Evolutionary conservation across 2,329 filamentous ascomycete species (phyloP).

Genomic region (Leptographium lundbergii): DNA sequence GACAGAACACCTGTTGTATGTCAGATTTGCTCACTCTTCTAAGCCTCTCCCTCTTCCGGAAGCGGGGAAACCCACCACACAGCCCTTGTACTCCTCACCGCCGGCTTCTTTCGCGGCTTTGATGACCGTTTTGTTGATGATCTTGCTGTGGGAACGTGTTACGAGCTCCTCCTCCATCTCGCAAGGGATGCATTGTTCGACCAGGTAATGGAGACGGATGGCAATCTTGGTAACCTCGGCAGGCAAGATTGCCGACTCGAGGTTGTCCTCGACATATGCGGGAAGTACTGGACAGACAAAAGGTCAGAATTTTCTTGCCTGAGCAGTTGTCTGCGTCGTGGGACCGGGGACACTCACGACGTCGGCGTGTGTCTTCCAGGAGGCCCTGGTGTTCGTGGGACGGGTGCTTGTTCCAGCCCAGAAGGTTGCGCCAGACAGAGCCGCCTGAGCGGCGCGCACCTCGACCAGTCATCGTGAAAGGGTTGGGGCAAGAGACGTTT

Average conservation of each 20-base stretch:
- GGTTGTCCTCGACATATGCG: conserved; percentile 40
- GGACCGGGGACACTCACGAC: conserved; percentile 13
- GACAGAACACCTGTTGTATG: conserved; percentile 46
- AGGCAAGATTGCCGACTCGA: conserved; percentile 58
- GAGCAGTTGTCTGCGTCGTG: background rate
- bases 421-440: conserved; percentile 14
- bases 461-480: background rate
- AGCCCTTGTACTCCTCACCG: conserved; percentile 58
- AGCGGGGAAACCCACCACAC: conserved; percentile 40
- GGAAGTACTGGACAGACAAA: conserved; percentile 46
- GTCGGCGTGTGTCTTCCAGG: conserved; percentile 19
- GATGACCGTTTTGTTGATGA: conserved; percentile 73
- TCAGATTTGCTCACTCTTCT: background rate
- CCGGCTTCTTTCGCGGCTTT: conserved; percentile 73
- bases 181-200: conserved; percentile 81
- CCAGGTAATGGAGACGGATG: conserved; percentile 76
- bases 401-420: conserved; percentile 20
- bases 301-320: background rate
- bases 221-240: conserved; percentile 80
- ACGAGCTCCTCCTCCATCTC: conserved; percentile 69
- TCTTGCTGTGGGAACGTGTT: conserved; percentile 66
- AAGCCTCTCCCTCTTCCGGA: background rate
- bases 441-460: background rate
- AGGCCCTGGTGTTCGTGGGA: conserved; percentile 15
- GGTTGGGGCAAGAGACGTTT: background rate